Base-by-base conservation (phyloP, 495 filamentous ascomycete species). In the Penicillium soppii region DNA sequence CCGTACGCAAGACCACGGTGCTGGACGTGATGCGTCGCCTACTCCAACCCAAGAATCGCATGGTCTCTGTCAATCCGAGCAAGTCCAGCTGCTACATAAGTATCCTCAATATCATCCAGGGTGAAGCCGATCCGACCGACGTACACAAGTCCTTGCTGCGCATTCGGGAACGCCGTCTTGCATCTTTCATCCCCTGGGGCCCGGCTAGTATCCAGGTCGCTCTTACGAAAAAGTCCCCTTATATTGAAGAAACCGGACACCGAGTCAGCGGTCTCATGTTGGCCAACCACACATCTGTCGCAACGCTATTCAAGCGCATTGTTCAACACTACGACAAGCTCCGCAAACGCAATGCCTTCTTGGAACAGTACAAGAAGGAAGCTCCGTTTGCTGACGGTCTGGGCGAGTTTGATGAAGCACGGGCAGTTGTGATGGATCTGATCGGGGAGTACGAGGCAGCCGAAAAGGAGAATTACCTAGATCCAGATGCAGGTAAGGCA, bases 11-110 rank as follows among this genome's bases (percentile, higher is more conserved):
- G 70, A 98, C 95, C 1, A 98, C 94, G 3, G 94, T 98, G 1
- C 74, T 97, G 15, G 94, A 98, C 69, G 94, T 98, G 39, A 98
- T 98, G 94, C 83, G 94, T 23, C 82, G 94, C 35, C 79, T 98
- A 7, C 76, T 98, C 38, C 94, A 98, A 69, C 94, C 94, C 33
- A 98, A 98, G 77, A 97, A 97, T 69, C 86, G 95, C 61, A 98
- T 98, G 94, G 94, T 98, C 29, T 95, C 92, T 30, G 95, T 92
- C 38, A 88, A 90, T 50, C 91, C 92, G 15, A 89, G 89, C 61
- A 98, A 96, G 71, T 92, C 89, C 72, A 95, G 89, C 70, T 97
- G 95, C 75, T 98, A 98, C 72, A 96, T 98, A 59, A 96, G 90
- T 32, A 98, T 98, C 58, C 79, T 98, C 38, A 97, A 97, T 67